Evolutionary conservation across 805 yeast species (phyloP).

Genomic region (Monosporozyma siamensis): DNA sequence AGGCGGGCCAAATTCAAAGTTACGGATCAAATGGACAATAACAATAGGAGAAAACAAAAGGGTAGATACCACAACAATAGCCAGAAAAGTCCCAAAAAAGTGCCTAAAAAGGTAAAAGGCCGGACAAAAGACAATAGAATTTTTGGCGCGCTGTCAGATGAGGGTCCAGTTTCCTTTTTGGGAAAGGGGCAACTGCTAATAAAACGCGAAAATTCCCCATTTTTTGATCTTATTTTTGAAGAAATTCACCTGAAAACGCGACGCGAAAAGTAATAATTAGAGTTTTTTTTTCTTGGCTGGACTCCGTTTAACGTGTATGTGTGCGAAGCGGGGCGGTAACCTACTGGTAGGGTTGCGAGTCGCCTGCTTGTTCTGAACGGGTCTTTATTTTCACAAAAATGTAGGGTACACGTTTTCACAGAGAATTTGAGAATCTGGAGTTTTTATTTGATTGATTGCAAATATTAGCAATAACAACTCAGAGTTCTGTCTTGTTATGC

Average conservation of each 20-base stretch:
- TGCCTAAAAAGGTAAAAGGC: background rate
- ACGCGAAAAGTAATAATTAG: background rate
- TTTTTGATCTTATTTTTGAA: background rate
- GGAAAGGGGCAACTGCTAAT: background rate
- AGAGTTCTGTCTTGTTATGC: no score
- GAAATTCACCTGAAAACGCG: background rate
- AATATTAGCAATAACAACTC: no score
- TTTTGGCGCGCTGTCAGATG: background rate
- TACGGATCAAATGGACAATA: background rate
- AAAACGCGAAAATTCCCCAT: background rate
- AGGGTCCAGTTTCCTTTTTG: background rate
- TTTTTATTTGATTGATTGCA: no score
- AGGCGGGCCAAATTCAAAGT: background rate
- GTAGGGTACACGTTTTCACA: no score
- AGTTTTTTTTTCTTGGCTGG: background rate
- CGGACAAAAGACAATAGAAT: background rate
- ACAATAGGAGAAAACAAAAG: constrained; percentile 2
- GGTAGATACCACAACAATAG: background rate
- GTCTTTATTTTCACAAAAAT: no score
- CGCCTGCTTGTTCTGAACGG: no score
- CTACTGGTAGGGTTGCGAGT: no score
- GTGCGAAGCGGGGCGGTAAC: no score
- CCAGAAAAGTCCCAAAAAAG: background rate
- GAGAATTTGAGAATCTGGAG: no score
- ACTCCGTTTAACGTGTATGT: no score